Conservation (phyloP, 306 rosid genomes). For the Cicer chorassanicum region DNA sequence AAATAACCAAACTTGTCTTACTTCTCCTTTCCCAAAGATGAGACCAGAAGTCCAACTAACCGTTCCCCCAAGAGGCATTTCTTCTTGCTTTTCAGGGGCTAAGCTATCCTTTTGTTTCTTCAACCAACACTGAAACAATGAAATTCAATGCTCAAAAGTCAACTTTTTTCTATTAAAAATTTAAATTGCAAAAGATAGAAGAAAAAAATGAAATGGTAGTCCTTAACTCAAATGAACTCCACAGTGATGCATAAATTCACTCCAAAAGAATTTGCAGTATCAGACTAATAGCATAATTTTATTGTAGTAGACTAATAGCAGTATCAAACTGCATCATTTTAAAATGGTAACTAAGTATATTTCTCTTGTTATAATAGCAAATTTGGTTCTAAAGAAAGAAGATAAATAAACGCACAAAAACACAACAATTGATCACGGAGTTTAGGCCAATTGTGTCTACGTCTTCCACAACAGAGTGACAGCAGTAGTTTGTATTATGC, state of each 20-base stretch:
- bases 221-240: conserved; percentile 16
- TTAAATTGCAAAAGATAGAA: not conserved
- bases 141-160: not conserved
- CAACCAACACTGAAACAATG: conserved; percentile 87
- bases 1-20: conserved; percentile 42
- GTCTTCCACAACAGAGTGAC: no score
- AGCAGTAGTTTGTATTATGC: no score
- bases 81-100: conserved; percentile 70
- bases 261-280: conserved; percentile 10
- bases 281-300: no score
- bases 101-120: conserved; percentile 89
- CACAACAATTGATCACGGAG: no score
- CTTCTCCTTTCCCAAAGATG: conserved; percentile 92
- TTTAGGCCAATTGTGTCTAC: no score
- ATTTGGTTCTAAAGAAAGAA: no score
- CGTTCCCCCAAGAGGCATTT: conserved; percentile 41
- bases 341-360: no score
- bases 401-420: no score
- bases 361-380: no score
- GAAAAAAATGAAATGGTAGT: not conserved
- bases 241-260: conserved; percentile 4
- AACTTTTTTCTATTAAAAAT: not conserved
- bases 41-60: conserved; percentile 92
- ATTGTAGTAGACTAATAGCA: no score
- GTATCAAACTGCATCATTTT: no score